Percentiles rank a stretch among this genome's conserved stretches.
Conservation (phyloP, 73 alveolate genomes). For the Stentor coeruleus region DNA sequence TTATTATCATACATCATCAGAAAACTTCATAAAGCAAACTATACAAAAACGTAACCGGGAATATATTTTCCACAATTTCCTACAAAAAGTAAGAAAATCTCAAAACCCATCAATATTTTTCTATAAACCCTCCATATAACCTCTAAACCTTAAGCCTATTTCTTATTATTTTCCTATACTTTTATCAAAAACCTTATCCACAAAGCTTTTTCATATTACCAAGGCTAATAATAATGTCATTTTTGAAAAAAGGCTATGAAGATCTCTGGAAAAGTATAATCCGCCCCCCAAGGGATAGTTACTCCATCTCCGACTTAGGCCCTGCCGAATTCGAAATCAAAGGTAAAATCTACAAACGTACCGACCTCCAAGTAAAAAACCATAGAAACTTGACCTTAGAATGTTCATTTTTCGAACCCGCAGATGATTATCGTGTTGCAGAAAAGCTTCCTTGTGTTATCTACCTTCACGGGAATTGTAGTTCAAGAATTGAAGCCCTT, state of each 20-base stretch:
- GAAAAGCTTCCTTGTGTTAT: slow-evolving; percentile 86
- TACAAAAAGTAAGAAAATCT: too few relatives aligned
- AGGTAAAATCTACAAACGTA: not conserved
- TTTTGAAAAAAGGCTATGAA: slow-evolving; percentile 62
- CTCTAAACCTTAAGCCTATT: too few relatives aligned
- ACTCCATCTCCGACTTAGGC: not conserved
- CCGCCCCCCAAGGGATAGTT: slow-evolving; percentile 93
- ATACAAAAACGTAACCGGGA: too few relatives aligned
- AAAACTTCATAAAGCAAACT: too few relatives aligned
- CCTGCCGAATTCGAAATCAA: not conserved
- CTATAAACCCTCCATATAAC: too few relatives aligned
- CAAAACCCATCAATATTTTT: too few relatives aligned
- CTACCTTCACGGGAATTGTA: slow-evolving; percentile 72
- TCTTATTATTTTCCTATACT: too few relatives aligned
- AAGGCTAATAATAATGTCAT: not conserved
- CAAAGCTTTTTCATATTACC: too few relatives aligned
- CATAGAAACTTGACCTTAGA: slow-evolving; percentile 43
- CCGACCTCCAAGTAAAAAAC: not conserved
- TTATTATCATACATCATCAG: too few relatives aligned
- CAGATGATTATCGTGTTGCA: slow-evolving; percentile 54
- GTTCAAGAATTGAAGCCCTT: slow-evolving; percentile 52
- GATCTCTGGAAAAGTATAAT: slow-evolving; percentile 96
- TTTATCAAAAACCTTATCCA: too few relatives aligned
- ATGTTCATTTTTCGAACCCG: slow-evolving; percentile 71
- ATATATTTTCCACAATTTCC: too few relatives aligned